A percentile compares a stretch with the other conserved stretches of the same genome.
Evolutionary conservation across 2,329 filamentous ascomycete species (phyloP).

Genomic region (Xylariaceae sp.): DNA sequence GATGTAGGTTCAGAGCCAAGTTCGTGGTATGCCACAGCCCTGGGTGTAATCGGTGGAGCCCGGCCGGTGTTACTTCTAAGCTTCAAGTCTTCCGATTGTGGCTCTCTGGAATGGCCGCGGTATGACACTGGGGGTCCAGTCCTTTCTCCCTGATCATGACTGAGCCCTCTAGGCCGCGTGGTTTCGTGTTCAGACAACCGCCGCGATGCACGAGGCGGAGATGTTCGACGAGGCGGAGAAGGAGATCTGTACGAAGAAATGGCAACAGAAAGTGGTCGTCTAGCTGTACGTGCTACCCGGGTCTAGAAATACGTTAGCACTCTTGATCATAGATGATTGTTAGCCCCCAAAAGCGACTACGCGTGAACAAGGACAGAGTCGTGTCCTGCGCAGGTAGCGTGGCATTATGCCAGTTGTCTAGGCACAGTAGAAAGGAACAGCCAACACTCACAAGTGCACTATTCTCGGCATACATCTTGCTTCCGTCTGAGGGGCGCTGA

Average conservation of each 20-base stretch:
- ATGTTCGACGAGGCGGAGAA: slow-evolving; percentile 46
- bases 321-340: background rate
- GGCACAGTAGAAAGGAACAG: background rate
- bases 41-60: slow-evolving; percentile 48
- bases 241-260: slow-evolving; percentile 46
- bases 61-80: slow-evolving; percentile 37
- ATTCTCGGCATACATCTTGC: slow-evolving; percentile 33
- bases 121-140: slow-evolving; percentile 44
- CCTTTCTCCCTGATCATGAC: slow-evolving; percentile 43
- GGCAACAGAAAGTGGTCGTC: slow-evolving; percentile 53
- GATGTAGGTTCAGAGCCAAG: slow-evolving; percentile 25
- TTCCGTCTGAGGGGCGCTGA: slow-evolving; percentile 37
- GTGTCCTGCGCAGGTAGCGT: slow-evolving; percentile 2
- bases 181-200: slow-evolving; percentile 57
- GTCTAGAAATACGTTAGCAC: slow-evolving; percentile 39
- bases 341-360: too few relatives aligned
- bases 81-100: slow-evolving; percentile 37
- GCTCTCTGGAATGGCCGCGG: slow-evolving; percentile 43
- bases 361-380: too few relatives aligned
- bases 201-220: slow-evolving; percentile 50
- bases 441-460: slow-evolving; percentile 46
- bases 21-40: slow-evolving; percentile 49
- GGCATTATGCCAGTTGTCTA: background rate
- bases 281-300: slow-evolving; percentile 46
- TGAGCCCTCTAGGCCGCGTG: slow-evolving; percentile 37